These are phyloP conservation scores for Penicillium chermesinum DNA, from an alignment of 495 filamentous ascomycete species.

Conservation along the genomic window DNA sequence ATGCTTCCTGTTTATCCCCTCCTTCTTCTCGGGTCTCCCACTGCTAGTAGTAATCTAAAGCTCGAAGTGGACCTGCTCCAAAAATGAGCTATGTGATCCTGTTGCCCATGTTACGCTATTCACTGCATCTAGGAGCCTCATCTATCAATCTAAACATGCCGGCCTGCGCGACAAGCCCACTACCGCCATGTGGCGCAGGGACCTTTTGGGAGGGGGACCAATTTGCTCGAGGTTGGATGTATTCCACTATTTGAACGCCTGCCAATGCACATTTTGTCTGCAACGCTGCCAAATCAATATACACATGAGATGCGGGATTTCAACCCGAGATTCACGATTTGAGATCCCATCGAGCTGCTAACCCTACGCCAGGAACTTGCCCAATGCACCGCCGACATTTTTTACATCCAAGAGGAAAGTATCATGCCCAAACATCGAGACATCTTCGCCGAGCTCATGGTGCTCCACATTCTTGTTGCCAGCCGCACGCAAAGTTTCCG, in stretches of 20 bases:
- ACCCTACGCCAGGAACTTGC: slow-evolving; percentile 55
- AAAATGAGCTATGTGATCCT: too few relatives aligned
- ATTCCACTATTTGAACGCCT: slow-evolving; percentile 10
- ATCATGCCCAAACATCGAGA: slow-evolving; percentile 92
- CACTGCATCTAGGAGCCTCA: too few relatives aligned
- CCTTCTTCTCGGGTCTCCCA: too few relatives aligned
- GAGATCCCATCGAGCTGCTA: neutral
- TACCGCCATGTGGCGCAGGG: too few relatives aligned
- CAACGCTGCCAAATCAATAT: slow-evolving; percentile 7
- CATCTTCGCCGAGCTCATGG: slow-evolving; percentile 85
- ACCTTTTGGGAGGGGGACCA: too few relatives aligned
- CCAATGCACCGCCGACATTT: slow-evolving; percentile 79
- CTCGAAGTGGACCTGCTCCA: too few relatives aligned
- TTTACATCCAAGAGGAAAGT: slow-evolving; percentile 92
- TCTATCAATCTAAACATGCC: too few relatives aligned
- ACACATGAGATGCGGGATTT: neutral
- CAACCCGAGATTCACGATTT: too few relatives aligned
- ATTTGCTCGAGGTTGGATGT: neutral
- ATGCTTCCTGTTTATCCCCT: too few relatives aligned
- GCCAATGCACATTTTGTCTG: slow-evolving; percentile 15
- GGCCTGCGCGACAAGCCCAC: too few relatives aligned
- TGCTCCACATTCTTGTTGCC: slow-evolving; percentile 81
- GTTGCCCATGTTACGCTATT: too few relatives aligned
- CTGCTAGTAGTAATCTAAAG: too few relatives aligned
- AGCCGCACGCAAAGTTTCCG: slow-evolving; percentile 66